These are phyloP conservation scores for Aspergillus oerlinghausenensis DNA, from an alignment of 2,329 filamentous ascomycete genomes.

Conservation along the genomic window DNA sequence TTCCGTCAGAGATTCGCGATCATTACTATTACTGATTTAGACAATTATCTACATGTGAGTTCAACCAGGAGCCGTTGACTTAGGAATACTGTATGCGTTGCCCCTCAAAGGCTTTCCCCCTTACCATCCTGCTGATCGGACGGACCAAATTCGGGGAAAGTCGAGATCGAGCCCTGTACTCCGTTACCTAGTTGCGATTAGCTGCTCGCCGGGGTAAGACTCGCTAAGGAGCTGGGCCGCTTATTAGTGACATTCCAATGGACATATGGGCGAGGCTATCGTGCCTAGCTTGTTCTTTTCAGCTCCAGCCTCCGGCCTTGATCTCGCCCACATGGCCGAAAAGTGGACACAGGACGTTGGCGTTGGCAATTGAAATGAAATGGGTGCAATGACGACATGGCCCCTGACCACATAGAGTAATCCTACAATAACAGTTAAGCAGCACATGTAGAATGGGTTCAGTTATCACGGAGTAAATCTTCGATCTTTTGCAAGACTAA, in stretches of 20 bases:
- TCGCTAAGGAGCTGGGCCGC: neutral
- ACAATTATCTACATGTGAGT: neutral
- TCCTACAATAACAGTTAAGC: neutral
- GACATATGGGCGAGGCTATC: neutral
- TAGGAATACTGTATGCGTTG: neutral
- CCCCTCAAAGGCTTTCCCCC: neutral
- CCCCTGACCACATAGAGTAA: neutral
- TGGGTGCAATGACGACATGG: neutral
- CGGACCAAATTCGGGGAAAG: neutral
- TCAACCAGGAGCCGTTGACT: neutral
- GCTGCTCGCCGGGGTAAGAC: neutral
- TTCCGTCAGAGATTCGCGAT: neutral
- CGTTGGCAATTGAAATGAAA: neutral
- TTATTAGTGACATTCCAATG: neutral
- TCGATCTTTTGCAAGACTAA: neutral
- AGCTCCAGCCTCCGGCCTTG: slow-evolving; percentile 12
- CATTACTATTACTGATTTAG: neutral
- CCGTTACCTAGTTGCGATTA: neutral
- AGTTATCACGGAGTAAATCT: neutral
- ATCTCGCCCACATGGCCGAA: slow-evolving; percentile 1
- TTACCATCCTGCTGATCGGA: neutral
- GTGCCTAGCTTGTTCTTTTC: slow-evolving; percentile 7
- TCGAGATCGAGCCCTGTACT: neutral
- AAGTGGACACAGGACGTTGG: neutral
- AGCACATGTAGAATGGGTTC: neutral